Evolutionary conservation across 2,329 filamentous ascomycete species (phyloP).

Genomic region (Chaetomium strumarium): DNA sequence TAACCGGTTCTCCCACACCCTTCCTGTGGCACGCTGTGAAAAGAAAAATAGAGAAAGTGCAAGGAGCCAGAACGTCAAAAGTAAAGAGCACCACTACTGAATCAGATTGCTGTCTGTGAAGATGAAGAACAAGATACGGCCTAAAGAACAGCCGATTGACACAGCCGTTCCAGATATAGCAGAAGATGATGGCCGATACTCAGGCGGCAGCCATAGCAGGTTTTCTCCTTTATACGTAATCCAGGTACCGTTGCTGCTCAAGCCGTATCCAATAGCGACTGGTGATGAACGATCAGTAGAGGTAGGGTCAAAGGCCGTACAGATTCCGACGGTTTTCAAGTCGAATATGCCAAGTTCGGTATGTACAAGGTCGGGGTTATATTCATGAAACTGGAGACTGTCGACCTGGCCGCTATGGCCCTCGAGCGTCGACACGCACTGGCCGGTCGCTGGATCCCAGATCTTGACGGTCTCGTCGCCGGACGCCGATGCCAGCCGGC

Average conservation of each 20-base stretch:
- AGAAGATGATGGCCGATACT: background rate
- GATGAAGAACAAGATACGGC: background rate
- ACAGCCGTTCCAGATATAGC: slow-evolving; percentile 1
- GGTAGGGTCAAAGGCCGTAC: background rate
- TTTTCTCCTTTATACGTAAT: slow-evolving; percentile 3
- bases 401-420: background rate
- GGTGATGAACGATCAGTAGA: background rate
- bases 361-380: background rate
- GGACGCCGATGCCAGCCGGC: too few relatives aligned
- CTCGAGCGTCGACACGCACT: too few relatives aligned
- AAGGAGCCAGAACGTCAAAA: background rate
- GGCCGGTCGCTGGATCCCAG: too few relatives aligned
- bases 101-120: background rate
- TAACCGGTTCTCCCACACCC: slow-evolving; percentile 1
- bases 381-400: background rate
- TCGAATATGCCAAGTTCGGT: background rate
- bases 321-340: background rate
- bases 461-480: too few relatives aligned
- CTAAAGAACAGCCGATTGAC: slow-evolving; percentile 4
- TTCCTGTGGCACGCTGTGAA: slow-evolving; percentile 4
- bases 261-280: background rate
- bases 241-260: slow-evolving; percentile 2
- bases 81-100: background rate
- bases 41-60: background rate
- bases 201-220: background rate